A percentile compares a stretch with the other conserved stretches of the same genome.
phyloP scores from a whole-genome alignment of 2,329 filamentous ascomycete species.

The Bipolaris sorokiniana region DNA sequence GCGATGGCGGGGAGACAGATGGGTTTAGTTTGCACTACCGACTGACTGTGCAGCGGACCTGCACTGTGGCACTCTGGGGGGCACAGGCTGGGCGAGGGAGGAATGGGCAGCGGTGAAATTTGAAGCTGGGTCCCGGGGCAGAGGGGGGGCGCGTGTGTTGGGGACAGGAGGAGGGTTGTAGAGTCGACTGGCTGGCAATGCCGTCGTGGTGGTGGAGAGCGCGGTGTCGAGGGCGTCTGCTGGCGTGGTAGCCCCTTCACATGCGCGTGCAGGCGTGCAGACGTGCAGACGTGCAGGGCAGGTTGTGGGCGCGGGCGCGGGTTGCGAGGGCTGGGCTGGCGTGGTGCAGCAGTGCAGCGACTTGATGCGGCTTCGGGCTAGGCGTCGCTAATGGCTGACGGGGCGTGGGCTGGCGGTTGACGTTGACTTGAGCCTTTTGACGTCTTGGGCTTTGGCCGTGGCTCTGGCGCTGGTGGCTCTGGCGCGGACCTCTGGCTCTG shows the following conservation, averaged over 20 bases:
- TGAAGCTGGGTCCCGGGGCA: background rate
- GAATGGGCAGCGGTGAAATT: background rate
- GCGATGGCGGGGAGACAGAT: constrained; percentile 21
- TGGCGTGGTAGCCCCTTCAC: constrained; percentile 20
- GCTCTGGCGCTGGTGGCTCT: background rate
- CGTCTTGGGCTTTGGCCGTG: background rate
- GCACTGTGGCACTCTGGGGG: constrained; percentile 13
- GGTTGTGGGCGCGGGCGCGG: background rate
- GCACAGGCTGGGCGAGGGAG: constrained; percentile 4
- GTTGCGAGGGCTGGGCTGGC: no score
- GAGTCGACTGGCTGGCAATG: constrained; percentile 8
- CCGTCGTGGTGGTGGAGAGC: constrained; percentile 8
- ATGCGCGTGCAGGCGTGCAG: constrained; percentile 17
- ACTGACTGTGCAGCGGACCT: background rate
- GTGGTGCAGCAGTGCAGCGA: no score
- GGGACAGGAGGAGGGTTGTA: constrained; percentile 2
- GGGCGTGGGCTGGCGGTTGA: background rate
- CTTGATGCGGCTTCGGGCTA: no score
- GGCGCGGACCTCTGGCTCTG: background rate
- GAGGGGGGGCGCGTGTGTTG: background rate
- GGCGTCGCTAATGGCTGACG: background rate
- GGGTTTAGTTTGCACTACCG: constrained; percentile 18
- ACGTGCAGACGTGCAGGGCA: no score
- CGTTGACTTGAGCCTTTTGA: background rate
- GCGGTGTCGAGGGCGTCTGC: constrained; percentile 4